phyloP scores from a whole-genome alignment of 2,329 filamentous ascomycete species.

The Aspergillus piperis region DNA sequence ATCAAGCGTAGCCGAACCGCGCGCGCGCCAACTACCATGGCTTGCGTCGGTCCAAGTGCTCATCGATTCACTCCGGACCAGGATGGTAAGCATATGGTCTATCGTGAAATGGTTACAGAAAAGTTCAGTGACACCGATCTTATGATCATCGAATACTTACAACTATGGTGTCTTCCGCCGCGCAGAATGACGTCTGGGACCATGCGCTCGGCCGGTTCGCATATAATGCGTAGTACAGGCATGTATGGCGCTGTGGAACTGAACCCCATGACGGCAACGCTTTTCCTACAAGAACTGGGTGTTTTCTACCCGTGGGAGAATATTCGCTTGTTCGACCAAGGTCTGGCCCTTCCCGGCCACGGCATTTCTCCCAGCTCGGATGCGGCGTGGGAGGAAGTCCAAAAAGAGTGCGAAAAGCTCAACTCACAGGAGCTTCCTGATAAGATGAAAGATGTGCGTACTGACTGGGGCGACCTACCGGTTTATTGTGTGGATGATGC shows the following conservation, averaged over 20 bases:
- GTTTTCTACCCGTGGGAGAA: slow-evolving; percentile 62
- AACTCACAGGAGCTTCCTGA: slow-evolving; percentile 46
- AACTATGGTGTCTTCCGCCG: slow-evolving; percentile 51
- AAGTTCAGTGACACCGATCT: slow-evolving; percentile 53
- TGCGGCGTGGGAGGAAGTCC: slow-evolving; percentile 32
- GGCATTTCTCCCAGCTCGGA: slow-evolving; percentile 35
- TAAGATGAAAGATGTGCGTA: slow-evolving; percentile 57
- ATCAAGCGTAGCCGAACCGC: slow-evolving; percentile 44
- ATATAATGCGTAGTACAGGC: slow-evolving; percentile 58
- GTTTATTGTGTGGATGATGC: slow-evolving; percentile 62
- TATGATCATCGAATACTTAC: slow-evolving; percentile 58
- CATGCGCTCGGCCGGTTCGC: slow-evolving; percentile 53
- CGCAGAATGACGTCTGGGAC: slow-evolving; percentile 42
- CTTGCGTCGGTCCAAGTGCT: slow-evolving; percentile 45
- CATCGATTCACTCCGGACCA: slow-evolving; percentile 30
- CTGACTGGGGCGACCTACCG: slow-evolving; percentile 58
- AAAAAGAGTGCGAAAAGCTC: slow-evolving; percentile 28
- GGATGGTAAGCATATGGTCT: slow-evolving; percentile 29
- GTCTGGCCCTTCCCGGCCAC: slow-evolving; percentile 54
- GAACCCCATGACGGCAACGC: slow-evolving; percentile 41
- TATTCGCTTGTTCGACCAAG: slow-evolving; percentile 52
- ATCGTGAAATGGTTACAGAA: slow-evolving; percentile 37
- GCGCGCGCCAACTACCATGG: slow-evolving; percentile 46
- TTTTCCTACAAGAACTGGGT: slow-evolving; percentile 64
- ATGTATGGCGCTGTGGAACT: slow-evolving; percentile 53